phyloP scores from a whole-genome alignment of 352 stramenopile species.

The Pilasporangium apinafurcum region DNA sequence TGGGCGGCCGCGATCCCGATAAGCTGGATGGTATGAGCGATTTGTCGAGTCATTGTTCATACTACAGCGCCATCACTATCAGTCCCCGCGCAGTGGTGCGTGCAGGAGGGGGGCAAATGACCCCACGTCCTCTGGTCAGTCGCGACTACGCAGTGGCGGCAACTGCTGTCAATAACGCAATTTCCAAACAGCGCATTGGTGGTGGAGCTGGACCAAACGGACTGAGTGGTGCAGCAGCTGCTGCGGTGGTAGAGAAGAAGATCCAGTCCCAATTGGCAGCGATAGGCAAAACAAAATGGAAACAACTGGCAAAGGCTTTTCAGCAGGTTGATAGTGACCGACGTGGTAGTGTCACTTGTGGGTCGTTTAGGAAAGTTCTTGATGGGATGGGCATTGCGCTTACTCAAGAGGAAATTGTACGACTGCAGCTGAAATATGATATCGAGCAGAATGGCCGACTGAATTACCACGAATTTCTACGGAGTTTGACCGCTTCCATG shows the following conservation, averaged over 20 bases:
- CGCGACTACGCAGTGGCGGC: slow-evolving; percentile 33
- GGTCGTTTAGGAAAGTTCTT: slow-evolving; percentile 60
- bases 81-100: slow-evolving; percentile 37
- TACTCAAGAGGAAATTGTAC: slow-evolving; percentile 51
- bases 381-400: slow-evolving; percentile 43
- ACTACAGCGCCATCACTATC: slow-evolving; percentile 69
- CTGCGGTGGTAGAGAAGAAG: slow-evolving; percentile 46
- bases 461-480: slow-evolving; percentile 58
- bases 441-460: slow-evolving; percentile 62
- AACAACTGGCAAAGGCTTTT: slow-evolving; percentile 42
- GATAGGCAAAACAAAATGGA: slow-evolving; percentile 49
- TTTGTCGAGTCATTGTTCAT: slow-evolving; percentile 69
- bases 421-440: slow-evolving; percentile 76
- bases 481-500: slow-evolving; percentile 49
- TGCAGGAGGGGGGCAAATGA: slow-evolving; percentile 8
- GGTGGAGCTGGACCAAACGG: background rate
- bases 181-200: slow-evolving; percentile 20
- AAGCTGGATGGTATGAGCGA: slow-evolving; percentile 59
- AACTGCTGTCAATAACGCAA: slow-evolving; percentile 39
- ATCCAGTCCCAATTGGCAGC: slow-evolving; percentile 49
- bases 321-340: slow-evolving; percentile 58
- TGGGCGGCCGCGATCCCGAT: slow-evolving; percentile 58
- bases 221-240: slow-evolving; percentile 20
- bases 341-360: slow-evolving; percentile 30
- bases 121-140: slow-evolving; percentile 13